Base-by-base conservation (phyloP, 345 rosid genomes). In the Ceriops tagal region DNA sequence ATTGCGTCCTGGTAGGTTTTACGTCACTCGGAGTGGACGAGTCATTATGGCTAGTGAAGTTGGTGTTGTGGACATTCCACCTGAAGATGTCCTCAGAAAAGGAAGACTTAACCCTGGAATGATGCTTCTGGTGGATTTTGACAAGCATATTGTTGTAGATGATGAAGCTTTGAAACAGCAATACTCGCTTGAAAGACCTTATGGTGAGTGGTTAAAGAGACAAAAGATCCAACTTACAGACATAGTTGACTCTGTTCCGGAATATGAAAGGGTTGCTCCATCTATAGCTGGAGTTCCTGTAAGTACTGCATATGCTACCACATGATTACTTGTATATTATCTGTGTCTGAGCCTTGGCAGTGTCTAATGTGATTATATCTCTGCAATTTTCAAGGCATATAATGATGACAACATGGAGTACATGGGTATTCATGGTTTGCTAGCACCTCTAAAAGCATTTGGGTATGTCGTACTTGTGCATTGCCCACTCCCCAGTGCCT, bases 31-130 rank as follows among this genome's bases (percentile, higher is more conserved):
- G 62, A 89, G 96, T 74, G 97, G 99, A 64, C 83, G 92, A 64
- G 99, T 90, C 58, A 83, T 96, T 69, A 92, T 96, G 99, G 99
- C 96, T 64, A 92, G 99, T 77, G 99, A 96, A 82, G 99, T 96
- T 72, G 99, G 99, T 66, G 99, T 92, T 2, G 97, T 96, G 3
- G 99, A 92, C 73, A 87, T 92, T 69, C 85, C 91, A 19, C 95
- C 99, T 4, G 92, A 87, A 82, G 99, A 96, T 83, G 95, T 96
- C 58, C 83, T 89, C 55, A 87, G 92, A 68, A 96, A 96, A 82
- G 98, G 98, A 78, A 88, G 99, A 80, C 92, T 96, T 46, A 96
- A 90, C 78, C 99, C 99, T 27, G 99, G 99, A 52, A 96, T 96
- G 99, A 92, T 96, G 99, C 99, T 96, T 70, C 80, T 96, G 81